Evolutionary conservation across 2,329 filamentous ascomycete species (phyloP).

Genomic region (Trichoderma breve): DNA sequence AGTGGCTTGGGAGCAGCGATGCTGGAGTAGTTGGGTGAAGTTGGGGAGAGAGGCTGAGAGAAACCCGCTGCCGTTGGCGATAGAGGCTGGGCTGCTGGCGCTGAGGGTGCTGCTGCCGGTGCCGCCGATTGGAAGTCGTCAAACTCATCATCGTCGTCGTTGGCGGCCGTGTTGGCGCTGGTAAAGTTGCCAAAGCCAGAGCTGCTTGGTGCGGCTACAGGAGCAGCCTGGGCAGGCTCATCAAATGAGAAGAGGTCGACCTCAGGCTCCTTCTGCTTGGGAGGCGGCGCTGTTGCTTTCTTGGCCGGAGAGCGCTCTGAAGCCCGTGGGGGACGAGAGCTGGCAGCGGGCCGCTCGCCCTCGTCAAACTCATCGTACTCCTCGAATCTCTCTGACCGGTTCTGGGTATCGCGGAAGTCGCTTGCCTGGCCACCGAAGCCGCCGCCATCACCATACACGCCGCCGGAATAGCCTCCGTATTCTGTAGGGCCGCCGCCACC

Average conservation of each 20-base stretch:
- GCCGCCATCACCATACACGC: slow-evolving; percentile 93
- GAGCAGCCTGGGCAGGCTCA: slow-evolving; percentile 55
- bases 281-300: slow-evolving; percentile 56
- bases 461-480: slow-evolving; percentile 62
- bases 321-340: slow-evolving; percentile 43
- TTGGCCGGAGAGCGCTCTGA: slow-evolving; percentile 35
- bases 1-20: slow-evolving; percentile 80
- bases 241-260: slow-evolving; percentile 92
- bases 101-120: slow-evolving; percentile 58
- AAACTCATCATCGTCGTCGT: slow-evolving; percentile 80
- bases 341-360: slow-evolving; percentile 48
- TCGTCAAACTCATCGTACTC: slow-evolving; percentile 98
- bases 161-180: slow-evolving; percentile 30
- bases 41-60: slow-evolving; percentile 44
- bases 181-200: slow-evolving; percentile 48
- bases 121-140: slow-evolving; percentile 84
- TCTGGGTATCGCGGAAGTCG: slow-evolving; percentile 65
- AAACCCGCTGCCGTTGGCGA: slow-evolving; percentile 38
- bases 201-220: slow-evolving; percentile 44
- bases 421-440: slow-evolving; percentile 75
- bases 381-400: slow-evolving; percentile 76
- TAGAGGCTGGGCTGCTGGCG: slow-evolving; percentile 43
- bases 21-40: slow-evolving; percentile 52
- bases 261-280: slow-evolving; percentile 84
- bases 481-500: slow-evolving; percentile 49